Base-by-base conservation (phyloP, 2,329 filamentous ascomycete genomes). In the Drechslerella stenobrocha region DNA sequence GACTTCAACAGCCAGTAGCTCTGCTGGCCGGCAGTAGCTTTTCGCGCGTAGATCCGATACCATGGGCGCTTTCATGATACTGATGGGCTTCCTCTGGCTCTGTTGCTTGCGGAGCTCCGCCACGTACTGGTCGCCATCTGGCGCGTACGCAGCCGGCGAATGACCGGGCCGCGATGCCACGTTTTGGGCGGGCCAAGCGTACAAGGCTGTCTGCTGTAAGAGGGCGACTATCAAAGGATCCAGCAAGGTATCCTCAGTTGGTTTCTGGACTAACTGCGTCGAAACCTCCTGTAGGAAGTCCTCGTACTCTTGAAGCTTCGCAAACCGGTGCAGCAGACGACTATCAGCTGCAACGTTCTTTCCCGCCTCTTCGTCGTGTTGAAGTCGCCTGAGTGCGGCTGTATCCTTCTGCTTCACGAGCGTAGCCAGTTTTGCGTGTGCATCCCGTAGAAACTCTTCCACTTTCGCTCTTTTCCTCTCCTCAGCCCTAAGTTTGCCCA, bases 11-110 rank as follows among this genome's bases (percentile, higher is more conserved):
- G 45, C 48, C 11, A 67, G 26, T 1, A 56, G 13, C 4, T 59
- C 15, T 5, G 53, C 48, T 6, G 63, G 63, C 32, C 40, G 53
- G 28, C 55, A 42, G 13, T 37, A 59, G 22, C 20, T 15, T n/a
- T 44, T 53, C 23, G 20, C 15, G 9, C 28, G 30, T 22, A 23
- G 22, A 5, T 58, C 40, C 18, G 22, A 30, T 30, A 47, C 52
- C n/a, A 56, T 26, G 2, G 3, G 11, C 13, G 42, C 53, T 11
- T 28, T 37, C 11, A 53, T 37, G 8, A 15, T n/a, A 1, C 30
- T n/a, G 13, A 52, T 51, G 11, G 30, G 22, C 22, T 8, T 11
- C 4, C 13, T 7, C 15, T 30, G 3, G 15, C 2, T 2, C 45
- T 30, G 32, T 26, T 15, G 34, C 13, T 15, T 4, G 6, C n/a